Evolutionary conservation across 345 rosid species (phyloP).

Genomic region (Eucalyptus coolabah): DNA sequence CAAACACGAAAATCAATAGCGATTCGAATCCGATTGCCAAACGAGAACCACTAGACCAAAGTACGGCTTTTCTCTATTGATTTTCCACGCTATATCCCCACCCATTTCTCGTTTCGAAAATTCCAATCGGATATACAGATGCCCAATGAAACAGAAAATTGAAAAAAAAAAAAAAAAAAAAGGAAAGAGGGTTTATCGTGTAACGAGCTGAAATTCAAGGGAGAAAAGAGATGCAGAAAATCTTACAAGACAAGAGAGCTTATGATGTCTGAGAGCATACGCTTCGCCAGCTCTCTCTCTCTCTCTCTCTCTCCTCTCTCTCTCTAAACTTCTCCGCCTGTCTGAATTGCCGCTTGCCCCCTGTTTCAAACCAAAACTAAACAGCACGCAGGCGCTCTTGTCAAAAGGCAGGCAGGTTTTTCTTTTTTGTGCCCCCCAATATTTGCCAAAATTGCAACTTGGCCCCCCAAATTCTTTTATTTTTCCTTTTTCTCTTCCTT

Average conservation of each 20-base stretch:
- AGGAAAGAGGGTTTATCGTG: neutral
- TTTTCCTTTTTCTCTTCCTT: neutral
- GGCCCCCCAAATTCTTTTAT: neutral
- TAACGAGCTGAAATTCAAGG: neutral
- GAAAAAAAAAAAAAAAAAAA: no score
- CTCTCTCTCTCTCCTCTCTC: neutral
- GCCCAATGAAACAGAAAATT: neutral
- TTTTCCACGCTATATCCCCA: neutral
- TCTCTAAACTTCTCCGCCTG: neutral
- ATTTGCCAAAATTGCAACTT: neutral
- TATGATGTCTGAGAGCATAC: neutral
- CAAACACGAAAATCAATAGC: neutral
- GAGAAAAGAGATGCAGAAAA: neutral
- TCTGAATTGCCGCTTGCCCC: conserved; percentile 23
- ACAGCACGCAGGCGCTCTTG: neutral
- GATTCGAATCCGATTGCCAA: neutral
- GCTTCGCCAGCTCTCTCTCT: neutral
- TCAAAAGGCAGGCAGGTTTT: neutral
- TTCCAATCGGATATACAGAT: neutral
- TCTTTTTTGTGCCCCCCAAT: neutral
- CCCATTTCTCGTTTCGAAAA: neutral
- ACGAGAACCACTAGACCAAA: neutral
- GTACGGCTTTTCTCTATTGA: neutral
- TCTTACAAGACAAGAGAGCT: neutral
- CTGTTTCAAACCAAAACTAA: conserved; percentile 11